Base-by-base conservation (phyloP, 208 protist species). In the Crithidia bombi region DNA sequence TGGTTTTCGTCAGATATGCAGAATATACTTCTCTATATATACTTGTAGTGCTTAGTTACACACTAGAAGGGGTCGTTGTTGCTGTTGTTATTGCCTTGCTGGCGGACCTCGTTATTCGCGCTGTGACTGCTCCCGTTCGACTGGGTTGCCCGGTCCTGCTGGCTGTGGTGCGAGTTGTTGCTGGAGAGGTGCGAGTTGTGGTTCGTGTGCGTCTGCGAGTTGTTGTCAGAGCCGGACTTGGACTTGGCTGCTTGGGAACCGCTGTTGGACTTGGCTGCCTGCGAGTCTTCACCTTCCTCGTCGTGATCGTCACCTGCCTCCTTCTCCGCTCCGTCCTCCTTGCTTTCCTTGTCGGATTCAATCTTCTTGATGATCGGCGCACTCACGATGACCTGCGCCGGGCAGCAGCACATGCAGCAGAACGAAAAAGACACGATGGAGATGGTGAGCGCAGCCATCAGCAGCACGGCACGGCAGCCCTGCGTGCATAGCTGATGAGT, bases 361-460 rank as follows among this genome's bases (percentile, higher is more conserved):
- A 25, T 10, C 15, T 65, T 33, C 61, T 65, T 73, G 30, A 87
- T 69, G 32, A 90, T 35, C 28, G 85, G 85, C 68, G 70, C 43
- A 2, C 64, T 44, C 17, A 75, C 73, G 30, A 50, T 46, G 1
- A 90, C 79, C 47, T 55, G 70, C 1, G 73, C 57, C 15, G 85
- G 85, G 75, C 85, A 90, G 69, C 76, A 83, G 50, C 41, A 49
- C 59, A 67, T 78, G 79, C 85, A 90, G 65, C 56, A 62, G 21
- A 78, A 19, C 14, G 71, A 25, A 47, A 77, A 77, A 46, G 75
- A 35, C 9, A 83, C 41, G 3, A 65, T n/a, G 56, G 78, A 33
- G 57, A 90, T 67, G 3, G 81, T 87, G 19, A 90, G 28, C n/a
- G 79, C 85, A 81, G 87, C 87, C 44, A 90, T 65, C 23, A 87